A percentile compares a stretch with the other conserved stretches of the same genome.
Evolutionary conservation across 768 basidiomycete species (phyloP).

Genomic region (Lentinula guzmanii): DNA sequence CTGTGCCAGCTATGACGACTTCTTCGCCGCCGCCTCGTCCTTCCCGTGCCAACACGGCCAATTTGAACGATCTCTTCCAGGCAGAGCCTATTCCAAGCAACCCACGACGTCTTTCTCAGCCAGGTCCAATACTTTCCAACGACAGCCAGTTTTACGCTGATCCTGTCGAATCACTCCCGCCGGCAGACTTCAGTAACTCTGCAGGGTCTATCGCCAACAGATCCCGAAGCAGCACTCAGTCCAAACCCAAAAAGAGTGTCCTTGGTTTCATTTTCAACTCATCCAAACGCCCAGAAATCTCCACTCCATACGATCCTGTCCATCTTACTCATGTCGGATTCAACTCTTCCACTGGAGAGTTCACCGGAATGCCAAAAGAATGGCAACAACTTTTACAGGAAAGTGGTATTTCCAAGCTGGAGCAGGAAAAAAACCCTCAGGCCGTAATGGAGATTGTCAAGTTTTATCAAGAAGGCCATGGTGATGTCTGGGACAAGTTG

Average conservation of each 20-base stretch:
- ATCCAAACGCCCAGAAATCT: constrained; percentile 83
- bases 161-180: constrained; percentile 35
- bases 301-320: constrained; percentile 97
- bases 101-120: background rate
- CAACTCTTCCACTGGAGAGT: constrained; percentile 98
- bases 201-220: constrained; percentile 13
- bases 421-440: constrained; percentile 98
- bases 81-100: background rate
- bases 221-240: constrained; percentile 41
- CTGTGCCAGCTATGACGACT: constrained; percentile 27
- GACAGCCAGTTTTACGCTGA: constrained; percentile 35
- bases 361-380: constrained; percentile 95
- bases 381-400: constrained; percentile 98
- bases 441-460: constrained; percentile 99
- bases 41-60: constrained; percentile 81
- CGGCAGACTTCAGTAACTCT: constrained; percentile 8
- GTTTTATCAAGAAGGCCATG: constrained; percentile 89
- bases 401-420: constrained; percentile 86
- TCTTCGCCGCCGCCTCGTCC: constrained; percentile 67
- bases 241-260: constrained; percentile 60
- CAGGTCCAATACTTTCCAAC: background rate
- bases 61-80: constrained; percentile 67
- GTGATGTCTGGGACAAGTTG: constrained; percentile 84
- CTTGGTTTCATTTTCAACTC: constrained; percentile 74
- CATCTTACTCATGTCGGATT: constrained; percentile 99